Evolutionary conservation across 73 alveolate species (phyloP), one percentile per base, ranked within the genome.

Genomic region (Paramecium bursaria): DNA sequence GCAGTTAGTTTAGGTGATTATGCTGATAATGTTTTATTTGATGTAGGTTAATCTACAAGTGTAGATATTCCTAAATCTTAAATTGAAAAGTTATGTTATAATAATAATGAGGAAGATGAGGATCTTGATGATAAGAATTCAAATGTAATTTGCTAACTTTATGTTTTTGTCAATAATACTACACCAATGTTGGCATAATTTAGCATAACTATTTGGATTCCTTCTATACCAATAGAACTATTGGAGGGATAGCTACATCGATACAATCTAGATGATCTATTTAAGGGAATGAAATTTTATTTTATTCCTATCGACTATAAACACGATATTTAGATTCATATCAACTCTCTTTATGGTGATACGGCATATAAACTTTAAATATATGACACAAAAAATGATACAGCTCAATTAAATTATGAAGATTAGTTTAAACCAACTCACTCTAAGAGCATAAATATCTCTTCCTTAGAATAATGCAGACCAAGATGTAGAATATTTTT

Each of bases 361-460:
- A 67, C 82, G 1, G 19, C n/a, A 19, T 67, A 67, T 67, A 25
- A 17, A 42, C 19, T 67, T 15, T 2, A 67, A 5, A 67, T 67
- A 1, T 6, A 39, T 3, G 55, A 67, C 35, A 25, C 53, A 14
- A 4, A 67, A 67, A 46, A 42, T 35, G 26, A 15, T 1, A 25
- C 19, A 14, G 17, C 55, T 21, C 19, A 31, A 31, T 67, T 57
- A 5, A 33, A 39, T 2, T 67, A 33, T 67, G 53, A 67, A 67
- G 82, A 67, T 39, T 53, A 67, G 44, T 67, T 21, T 26, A 67
- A 67, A 67, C 33, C 82, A 1, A 19, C 33, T 13, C 82, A 67
- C 44, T 67, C 82, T 67, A 67, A 67, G 25, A 33, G 60, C 44
- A 67, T 67, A 17, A 25, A 19, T 35, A 25, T 42, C 5, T 13